Percentiles rank a stretch among this genome's conserved stretches.
Conservation (phyloP, 2,329 filamentous ascomycete species). For the Penicillium sp. region DNA sequence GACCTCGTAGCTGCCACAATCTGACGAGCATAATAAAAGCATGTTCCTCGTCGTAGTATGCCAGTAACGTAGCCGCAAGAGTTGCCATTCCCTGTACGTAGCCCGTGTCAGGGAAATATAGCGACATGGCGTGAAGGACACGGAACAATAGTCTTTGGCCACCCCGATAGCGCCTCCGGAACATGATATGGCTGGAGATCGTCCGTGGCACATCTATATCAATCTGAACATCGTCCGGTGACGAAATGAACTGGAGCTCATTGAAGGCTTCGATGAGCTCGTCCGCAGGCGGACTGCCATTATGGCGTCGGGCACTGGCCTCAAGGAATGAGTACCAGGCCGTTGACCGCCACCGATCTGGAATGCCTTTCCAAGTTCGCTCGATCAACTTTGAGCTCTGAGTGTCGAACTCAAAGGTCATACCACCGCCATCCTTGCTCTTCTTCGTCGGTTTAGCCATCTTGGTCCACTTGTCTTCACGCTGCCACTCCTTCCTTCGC, state of each 20-base stretch:
- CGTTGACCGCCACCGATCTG: conserved; percentile 87
- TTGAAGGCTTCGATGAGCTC: conserved; percentile 72
- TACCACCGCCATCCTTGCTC: conserved; percentile 56
- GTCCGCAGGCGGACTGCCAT: conserved; percentile 64
- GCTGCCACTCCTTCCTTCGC: conserved; percentile 59
- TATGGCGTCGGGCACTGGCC: conserved; percentile 67
- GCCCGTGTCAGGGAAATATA: conserved; percentile 87
- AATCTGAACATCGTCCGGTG: conserved; percentile 92
- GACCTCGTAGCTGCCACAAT: conserved; percentile 83
- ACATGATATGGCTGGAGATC: conserved; percentile 96
- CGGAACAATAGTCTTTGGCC: conserved; percentile 90
- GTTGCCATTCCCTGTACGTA: conserved; percentile 99
- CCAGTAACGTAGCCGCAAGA: conserved; percentile 84
- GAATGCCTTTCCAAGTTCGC: conserved; percentile 96
- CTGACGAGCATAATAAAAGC: conserved; percentile 96
- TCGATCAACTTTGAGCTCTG: conserved; percentile 82
- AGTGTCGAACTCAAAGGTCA: conserved; percentile 76
- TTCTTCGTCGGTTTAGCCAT: conserved; percentile 58
- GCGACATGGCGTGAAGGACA: conserved; percentile 84
- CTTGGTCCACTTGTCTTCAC: conserved; percentile 67
- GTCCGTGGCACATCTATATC: conserved; percentile 95
- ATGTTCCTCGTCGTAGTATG: conserved; percentile 94
- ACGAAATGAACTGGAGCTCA: conserved; percentile 69
- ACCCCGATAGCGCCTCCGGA: conserved; percentile 83
- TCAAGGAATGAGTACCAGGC: conserved; percentile 94